Evolutionary conservation across 148 eudicot species (phyloP).

Genomic region (Drosera capensis): DNA sequence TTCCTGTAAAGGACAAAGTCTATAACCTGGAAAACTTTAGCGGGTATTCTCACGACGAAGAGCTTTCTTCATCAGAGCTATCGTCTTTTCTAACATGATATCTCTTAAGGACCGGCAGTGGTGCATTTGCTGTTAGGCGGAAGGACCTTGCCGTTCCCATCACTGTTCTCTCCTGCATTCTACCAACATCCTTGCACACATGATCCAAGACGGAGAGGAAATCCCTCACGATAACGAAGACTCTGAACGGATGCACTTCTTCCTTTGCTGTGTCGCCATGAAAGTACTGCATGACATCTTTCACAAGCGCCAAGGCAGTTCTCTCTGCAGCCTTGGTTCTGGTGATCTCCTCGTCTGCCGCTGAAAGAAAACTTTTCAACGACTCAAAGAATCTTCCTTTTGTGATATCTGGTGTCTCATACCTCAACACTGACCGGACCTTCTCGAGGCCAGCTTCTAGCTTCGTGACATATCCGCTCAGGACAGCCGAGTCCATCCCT

Average conservation of each 20-base stretch:
- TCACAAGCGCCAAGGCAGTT: slow-evolving; percentile 30
- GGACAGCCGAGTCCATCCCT: slow-evolving; percentile 84
- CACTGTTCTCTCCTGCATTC: slow-evolving; percentile 43
- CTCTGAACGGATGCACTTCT: slow-evolving; percentile 46
- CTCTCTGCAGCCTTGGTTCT: slow-evolving; percentile 30
- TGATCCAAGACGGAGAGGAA: slow-evolving; percentile 36
- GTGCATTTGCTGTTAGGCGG: slow-evolving; percentile 50
- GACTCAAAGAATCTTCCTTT: slow-evolving; percentile 59
- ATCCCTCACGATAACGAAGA: slow-evolving; percentile 51
- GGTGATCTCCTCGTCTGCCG: slow-evolving; percentile 29
- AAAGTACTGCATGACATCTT: slow-evolving; percentile 46
- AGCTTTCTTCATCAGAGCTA: slow-evolving; percentile 52
- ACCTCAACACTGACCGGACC: slow-evolving; percentile 37
- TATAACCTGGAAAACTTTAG: no score
- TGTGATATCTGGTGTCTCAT: slow-evolving; percentile 37
- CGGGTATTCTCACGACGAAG: slow-evolving; percentile 29
- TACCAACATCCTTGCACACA: slow-evolving; percentile 58
- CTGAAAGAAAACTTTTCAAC: slow-evolving; percentile 28
- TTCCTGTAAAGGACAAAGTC: no score
- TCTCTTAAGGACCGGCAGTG: slow-evolving; percentile 45
- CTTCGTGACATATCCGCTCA: slow-evolving; percentile 70
- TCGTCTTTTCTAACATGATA: slow-evolving; percentile 26
- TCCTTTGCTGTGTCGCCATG: slow-evolving; percentile 48
- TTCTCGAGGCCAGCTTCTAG: slow-evolving; percentile 80
- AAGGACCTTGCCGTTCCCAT: slow-evolving; percentile 74